A percentile compares a stretch with the other conserved stretches of the same genome.
phyloP scores from a whole-genome alignment of 768 basidiomycete genomes.

The Lyophyllum decastes region DNA sequence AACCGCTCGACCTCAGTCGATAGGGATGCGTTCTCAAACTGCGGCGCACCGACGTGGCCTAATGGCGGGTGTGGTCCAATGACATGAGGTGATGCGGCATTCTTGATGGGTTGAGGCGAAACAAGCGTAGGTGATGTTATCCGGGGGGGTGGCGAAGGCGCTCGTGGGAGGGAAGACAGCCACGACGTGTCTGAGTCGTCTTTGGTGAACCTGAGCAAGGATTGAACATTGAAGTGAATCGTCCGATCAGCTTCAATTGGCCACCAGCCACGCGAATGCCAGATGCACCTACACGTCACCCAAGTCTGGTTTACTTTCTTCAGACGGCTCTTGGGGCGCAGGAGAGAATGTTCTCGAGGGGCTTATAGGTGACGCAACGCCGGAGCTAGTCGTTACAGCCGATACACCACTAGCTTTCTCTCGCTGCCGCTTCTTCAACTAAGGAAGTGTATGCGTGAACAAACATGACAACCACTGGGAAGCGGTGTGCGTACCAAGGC shows the following conservation, averaged over 20 bases:
- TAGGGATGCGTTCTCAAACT: constrained; percentile 24
- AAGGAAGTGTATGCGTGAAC: constrained; percentile 12
- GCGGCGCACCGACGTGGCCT: constrained; percentile 18
- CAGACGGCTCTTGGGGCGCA: constrained; percentile 42
- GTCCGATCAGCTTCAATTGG: constrained; percentile 3
- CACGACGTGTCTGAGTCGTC: constrained; percentile 54
- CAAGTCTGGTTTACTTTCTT: constrained; percentile 52
- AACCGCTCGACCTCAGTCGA: constrained; percentile 18
- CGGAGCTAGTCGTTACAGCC: constrained; percentile 27
- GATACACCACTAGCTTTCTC: constrained; percentile 57
- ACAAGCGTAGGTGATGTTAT: constrained; percentile 15
- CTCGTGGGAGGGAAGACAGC: constrained; percentile 59
- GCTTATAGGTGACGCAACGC: constrained; percentile 39
- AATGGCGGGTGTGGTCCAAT: constrained; percentile 16
- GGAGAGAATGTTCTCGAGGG: constrained; percentile 50
- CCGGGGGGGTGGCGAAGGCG: constrained; percentile 34
- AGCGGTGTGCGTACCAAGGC: constrained; percentile 58
- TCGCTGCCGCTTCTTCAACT: constrained; percentile 84
- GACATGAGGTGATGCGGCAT: constrained; percentile 5
- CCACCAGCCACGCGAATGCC: constrained; percentile 12
- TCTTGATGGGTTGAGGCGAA: constrained; percentile 18
- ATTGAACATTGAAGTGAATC: constrained; percentile 3
- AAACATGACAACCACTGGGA: constrained; percentile 2
- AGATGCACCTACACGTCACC: constrained; percentile 64
- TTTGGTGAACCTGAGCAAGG: constrained; percentile 38